Percentiles rank a stretch among this genome's conserved stretches.
Evolutionary conservation across 2,329 filamentous ascomycete species (phyloP).

Genomic region (Mollisia scopiformis): DNA sequence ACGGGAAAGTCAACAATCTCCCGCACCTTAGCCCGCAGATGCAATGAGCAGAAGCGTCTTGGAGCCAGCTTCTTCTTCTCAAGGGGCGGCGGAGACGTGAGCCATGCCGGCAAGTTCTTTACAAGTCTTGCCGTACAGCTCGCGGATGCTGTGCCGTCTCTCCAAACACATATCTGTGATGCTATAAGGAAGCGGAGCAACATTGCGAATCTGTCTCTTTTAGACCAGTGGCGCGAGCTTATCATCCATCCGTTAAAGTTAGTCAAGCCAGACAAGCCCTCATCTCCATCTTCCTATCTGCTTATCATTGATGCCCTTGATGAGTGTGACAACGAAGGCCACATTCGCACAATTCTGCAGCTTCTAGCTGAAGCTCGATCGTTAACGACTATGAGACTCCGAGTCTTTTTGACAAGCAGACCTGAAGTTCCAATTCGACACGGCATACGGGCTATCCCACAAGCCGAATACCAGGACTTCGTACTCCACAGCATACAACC

Average conservation of each 20-base stretch:
- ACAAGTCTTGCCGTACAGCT: too few relatives aligned
- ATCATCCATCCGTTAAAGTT: too few relatives aligned
- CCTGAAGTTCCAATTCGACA: constrained; percentile 29
- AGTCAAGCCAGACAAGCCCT: too few relatives aligned
- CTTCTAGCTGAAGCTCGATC: constrained; percentile 24
- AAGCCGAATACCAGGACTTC: constrained; percentile 6
- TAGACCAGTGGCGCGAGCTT: too few relatives aligned
- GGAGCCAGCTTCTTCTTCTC: neutral
- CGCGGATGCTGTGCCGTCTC: too few relatives aligned
- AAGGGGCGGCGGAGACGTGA: neutral
- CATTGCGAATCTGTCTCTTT: too few relatives aligned
- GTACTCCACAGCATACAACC: constrained; percentile 11
- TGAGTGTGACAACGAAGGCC: constrained; percentile 32
- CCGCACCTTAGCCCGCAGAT: neutral
- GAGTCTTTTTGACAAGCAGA: constrained; percentile 35
- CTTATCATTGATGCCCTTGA: constrained; percentile 37
- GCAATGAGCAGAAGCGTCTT: neutral
- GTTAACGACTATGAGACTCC: constrained; percentile 19
- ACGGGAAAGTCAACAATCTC: constrained; percentile 4
- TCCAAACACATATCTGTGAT: neutral
- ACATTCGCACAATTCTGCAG: constrained; percentile 26
- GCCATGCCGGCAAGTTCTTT: neutral
- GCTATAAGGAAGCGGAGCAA: neutral
- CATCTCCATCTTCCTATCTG: too few relatives aligned
- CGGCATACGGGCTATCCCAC: constrained; percentile 7